Evolutionary conservation across 129 eudicot genomes (phyloP).

Genomic region (Silybum marianum): DNA sequence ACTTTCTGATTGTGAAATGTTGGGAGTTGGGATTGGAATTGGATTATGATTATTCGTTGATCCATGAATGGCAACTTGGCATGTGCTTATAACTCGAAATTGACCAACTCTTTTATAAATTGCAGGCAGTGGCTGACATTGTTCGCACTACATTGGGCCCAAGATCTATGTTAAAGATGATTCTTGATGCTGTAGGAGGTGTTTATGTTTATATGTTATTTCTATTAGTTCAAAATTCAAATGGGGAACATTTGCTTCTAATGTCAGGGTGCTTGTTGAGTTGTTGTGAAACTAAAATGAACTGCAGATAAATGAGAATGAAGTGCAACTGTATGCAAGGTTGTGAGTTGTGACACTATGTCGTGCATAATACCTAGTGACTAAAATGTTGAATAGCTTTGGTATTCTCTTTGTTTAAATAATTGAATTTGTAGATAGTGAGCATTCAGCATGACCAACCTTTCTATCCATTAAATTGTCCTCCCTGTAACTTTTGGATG

Average conservation of each 20-base stretch:
- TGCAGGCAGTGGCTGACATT: constrained; percentile 94
- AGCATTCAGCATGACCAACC: neutral
- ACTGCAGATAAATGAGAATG: neutral
- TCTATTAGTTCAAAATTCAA: neutral
- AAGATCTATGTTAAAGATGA: constrained; percentile 96
- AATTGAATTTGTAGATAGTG: neutral
- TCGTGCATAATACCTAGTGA: neutral
- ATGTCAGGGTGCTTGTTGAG: neutral
- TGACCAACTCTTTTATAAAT: neutral
- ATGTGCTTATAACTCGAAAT: neutral
- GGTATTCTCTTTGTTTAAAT: neutral
- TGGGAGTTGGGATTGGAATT: neutral
- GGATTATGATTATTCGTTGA: neutral
- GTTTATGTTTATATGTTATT: neutral
- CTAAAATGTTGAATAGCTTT: neutral
- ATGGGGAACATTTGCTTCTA: neutral
- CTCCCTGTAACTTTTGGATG: neutral
- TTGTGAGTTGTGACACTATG: neutral
- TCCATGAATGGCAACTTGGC: neutral
- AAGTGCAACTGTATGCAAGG: neutral
- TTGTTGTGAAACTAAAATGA: neutral
- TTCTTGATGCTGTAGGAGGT: constrained; percentile 96
- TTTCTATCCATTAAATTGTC: neutral
- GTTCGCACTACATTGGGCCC: constrained; percentile 97
- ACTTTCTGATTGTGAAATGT: neutral